Evolutionary conservation across 176 grass and related monocot species (phyloP).

Genomic region (Oryza glaberrima): DNA sequence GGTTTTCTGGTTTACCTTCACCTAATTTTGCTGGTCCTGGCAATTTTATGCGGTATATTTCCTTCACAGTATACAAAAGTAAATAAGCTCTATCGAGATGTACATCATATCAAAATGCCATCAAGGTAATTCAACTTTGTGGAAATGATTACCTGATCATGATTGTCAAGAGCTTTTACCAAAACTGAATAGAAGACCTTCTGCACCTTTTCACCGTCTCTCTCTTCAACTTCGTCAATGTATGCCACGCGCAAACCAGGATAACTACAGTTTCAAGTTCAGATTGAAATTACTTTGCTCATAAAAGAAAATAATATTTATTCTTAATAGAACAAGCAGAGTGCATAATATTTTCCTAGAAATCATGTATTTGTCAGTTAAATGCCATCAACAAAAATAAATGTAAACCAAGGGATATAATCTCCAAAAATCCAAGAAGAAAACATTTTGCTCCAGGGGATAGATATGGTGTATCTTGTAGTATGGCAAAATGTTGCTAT

Average conservation of each 20-base stretch:
- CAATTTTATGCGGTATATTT: slow-evolving; percentile 99
- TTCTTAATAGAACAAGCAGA: slow-evolving; percentile 16
- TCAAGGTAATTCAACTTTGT: slow-evolving; percentile 14
- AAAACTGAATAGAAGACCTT: slow-evolving; percentile 93
- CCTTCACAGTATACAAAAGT: slow-evolving; percentile 59
- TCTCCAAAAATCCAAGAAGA: slow-evolving; percentile 2
- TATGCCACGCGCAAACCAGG: slow-evolving; percentile 90
- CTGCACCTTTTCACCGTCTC: slow-evolving; percentile 82
- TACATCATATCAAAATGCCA: slow-evolving; percentile 16
- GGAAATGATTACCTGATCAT: slow-evolving; percentile 71
- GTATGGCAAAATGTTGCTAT: neutral
- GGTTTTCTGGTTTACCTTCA: slow-evolving; percentile 98
- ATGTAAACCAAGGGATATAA: neutral
- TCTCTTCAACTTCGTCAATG: slow-evolving; percentile 96
- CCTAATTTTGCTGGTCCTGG: slow-evolving; percentile 89
- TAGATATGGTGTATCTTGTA: slow-evolving; percentile 25
- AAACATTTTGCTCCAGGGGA: neutral
- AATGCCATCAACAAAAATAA: slow-evolving; percentile 37
- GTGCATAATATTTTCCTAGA: neutral
- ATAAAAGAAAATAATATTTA: neutral
- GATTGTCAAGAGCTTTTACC: slow-evolving; percentile 95
- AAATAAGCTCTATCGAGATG: slow-evolving; percentile 37
- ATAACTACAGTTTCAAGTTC: slow-evolving; percentile 67
- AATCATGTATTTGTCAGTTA: slow-evolving; percentile 24
- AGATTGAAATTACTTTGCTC: slow-evolving; percentile 39